These are phyloP conservation scores for Pilatotrama ljubarskyi DNA, from an alignment of 768 basidiomycete genomes.

Conservation along the genomic window DNA sequence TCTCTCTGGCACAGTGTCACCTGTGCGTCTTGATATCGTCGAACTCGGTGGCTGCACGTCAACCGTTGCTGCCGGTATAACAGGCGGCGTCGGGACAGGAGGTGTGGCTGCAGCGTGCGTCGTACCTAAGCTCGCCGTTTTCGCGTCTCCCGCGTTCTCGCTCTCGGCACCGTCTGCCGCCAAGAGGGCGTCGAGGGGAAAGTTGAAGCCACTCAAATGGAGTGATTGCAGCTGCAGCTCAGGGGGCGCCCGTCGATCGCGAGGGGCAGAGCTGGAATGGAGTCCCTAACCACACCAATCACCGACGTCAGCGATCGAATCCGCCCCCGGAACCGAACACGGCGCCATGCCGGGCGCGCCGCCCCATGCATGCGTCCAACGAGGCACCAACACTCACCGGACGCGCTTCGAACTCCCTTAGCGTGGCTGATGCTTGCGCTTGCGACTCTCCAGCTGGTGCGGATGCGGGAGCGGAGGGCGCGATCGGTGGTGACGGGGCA, in stretches of 20 bases:
- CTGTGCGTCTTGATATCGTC: background rate
- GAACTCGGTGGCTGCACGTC: background rate
- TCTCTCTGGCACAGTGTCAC: background rate
- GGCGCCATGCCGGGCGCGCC: background rate
- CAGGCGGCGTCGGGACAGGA: no score
- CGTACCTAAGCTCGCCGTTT: no score
- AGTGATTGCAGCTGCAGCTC: slow-evolving; percentile 16
- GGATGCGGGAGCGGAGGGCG: background rate
- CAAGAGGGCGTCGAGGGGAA: slow-evolving; percentile 15
- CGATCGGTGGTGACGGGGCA: background rate
- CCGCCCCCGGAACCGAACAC: background rate
- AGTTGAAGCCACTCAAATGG: slow-evolving; percentile 21
- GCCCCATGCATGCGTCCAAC: background rate
- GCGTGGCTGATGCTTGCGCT: background rate
- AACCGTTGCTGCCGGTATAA: background rate
- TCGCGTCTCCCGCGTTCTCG: background rate
- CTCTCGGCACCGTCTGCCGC: background rate
- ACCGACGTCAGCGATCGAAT: background rate
- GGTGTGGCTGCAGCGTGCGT: background rate
- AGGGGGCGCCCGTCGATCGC: background rate
- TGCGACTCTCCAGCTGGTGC: background rate
- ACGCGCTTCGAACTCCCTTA: background rate
- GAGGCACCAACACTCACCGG: background rate
- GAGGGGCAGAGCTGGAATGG: slow-evolving; percentile 2
- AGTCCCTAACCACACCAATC: background rate